Conservation (phyloP, 2,329 filamentous ascomycete species). For the Trichoderma sp. region DNA sequence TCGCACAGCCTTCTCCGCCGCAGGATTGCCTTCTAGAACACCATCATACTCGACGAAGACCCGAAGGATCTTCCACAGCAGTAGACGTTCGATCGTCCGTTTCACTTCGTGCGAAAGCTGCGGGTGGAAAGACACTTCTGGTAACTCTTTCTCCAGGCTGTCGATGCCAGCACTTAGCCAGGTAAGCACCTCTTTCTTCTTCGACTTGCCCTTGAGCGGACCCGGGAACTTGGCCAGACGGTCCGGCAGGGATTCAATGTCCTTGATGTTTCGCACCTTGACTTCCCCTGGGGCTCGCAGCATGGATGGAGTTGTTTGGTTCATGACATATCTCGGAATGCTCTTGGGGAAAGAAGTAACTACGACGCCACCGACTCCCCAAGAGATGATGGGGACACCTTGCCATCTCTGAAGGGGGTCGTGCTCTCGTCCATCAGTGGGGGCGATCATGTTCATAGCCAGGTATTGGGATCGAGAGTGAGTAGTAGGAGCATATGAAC, state of each 20-base stretch:
- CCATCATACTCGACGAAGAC: slow-evolving; percentile 88
- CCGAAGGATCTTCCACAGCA: slow-evolving; percentile 85
- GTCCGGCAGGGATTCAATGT: slow-evolving; percentile 71
- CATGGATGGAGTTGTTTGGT: slow-evolving; percentile 72
- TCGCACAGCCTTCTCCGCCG: slow-evolving; percentile 74
- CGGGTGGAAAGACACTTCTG: slow-evolving; percentile 52
- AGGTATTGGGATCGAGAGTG: slow-evolving; percentile 58
- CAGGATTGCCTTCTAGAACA: slow-evolving; percentile 69
- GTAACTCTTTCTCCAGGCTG: slow-evolving; percentile 63
- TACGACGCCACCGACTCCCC: slow-evolving; percentile 82
- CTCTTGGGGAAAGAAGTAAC: slow-evolving; percentile 87
- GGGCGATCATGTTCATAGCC: slow-evolving; percentile 60
- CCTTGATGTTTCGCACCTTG: slow-evolving; percentile 73
- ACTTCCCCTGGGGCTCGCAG: slow-evolving; percentile 82
- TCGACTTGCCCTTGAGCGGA: slow-evolving; percentile 82
- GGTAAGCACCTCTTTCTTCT: slow-evolving; percentile 87
- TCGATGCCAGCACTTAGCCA: slow-evolving; percentile 83
- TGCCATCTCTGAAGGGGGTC: slow-evolving; percentile 90
- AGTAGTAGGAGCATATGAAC: slow-evolving; percentile 38
- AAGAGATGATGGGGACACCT: slow-evolving; percentile 81
- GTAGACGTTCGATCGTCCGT: slow-evolving; percentile 73
- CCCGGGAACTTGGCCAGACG: slow-evolving; percentile 82
- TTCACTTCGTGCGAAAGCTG: slow-evolving; percentile 64
- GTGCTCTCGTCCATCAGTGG: slow-evolving; percentile 66
- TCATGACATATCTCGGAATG: slow-evolving; percentile 81